Evolutionary conservation across 805 yeast genomes (phyloP).

Genomic region (Cyberlindnera saturnus): DNA sequence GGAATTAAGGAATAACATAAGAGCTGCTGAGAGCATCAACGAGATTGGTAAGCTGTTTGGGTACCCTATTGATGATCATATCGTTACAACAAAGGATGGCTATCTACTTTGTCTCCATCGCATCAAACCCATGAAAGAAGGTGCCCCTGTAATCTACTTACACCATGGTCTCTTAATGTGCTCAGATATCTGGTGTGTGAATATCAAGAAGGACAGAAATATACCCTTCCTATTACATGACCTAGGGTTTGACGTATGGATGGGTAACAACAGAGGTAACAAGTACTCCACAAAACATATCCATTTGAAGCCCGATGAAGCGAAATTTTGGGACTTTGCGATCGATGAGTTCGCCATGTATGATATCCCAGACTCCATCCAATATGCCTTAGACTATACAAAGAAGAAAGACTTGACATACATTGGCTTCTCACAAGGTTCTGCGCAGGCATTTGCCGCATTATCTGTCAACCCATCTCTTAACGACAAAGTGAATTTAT

Average conservation of each 20-base stretch:
- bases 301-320: conserved; percentile 32
- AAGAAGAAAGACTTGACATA: conserved; percentile 54
- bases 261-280: conserved; percentile 90
- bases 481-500: conserved; percentile 46
- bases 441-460: conserved; percentile 89
- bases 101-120: conserved; percentile 74
- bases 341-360: conserved; percentile 88
- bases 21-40: conserved; percentile 47
- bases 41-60: conserved; percentile 67
- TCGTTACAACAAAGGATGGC: conserved; percentile 72
- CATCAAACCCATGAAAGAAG: conserved; percentile 35
- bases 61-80: conserved; percentile 65
- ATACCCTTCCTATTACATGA: conserved; percentile 76
- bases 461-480: conserved; percentile 62
- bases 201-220: conserved; percentile 39
- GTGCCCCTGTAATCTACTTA: conserved; percentile 57
- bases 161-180: conserved; percentile 93
- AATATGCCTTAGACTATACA: conserved; percentile 58
- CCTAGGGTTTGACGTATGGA: conserved; percentile 88
- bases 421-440: conserved; percentile 90
- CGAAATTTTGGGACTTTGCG: conserved; percentile 80
- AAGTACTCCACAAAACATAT: conserved; percentile 83
- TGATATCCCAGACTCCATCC: conserved; percentile 83
- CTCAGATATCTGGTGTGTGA: conserved; percentile 74
- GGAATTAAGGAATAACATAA: conserved; percentile 28